phyloP scores from a whole-genome alignment of 768 basidiomycete genomes.

The Strobilomyces confusus region DNA sequence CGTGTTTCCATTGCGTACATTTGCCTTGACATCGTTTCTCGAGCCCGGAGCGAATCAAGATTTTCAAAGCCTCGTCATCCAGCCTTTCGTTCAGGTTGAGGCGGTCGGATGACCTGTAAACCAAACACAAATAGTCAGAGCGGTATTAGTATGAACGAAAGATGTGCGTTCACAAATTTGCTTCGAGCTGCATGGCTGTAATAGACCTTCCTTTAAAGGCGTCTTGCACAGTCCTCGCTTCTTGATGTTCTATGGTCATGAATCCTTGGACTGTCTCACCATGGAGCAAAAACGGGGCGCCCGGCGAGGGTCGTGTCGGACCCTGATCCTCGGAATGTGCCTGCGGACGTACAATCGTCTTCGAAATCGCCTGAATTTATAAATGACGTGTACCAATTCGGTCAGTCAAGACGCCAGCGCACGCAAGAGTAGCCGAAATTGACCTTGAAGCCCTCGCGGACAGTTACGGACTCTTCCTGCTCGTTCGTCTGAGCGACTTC shows the following conservation, averaged over 20 bases:
- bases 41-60: conserved; percentile 30
- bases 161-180: conserved; percentile 15
- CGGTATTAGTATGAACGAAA: neutral
- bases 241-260: conserved; percentile 29
- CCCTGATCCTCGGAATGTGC: conserved; percentile 3
- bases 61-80: conserved; percentile 22
- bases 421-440: neutral
- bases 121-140: neutral
- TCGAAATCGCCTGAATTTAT: conserved; percentile 9
- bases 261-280: conserved; percentile 43
- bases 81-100: conserved; percentile 24
- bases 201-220: neutral
- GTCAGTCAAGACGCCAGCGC: neutral
- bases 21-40: conserved; percentile 19
- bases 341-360: conserved; percentile 8
- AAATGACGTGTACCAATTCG: neutral
- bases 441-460: conserved; percentile 45
- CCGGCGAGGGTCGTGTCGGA: neutral
- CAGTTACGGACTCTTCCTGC: conserved; percentile 47
- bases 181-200: conserved; percentile 11
- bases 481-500: conserved; percentile 52
- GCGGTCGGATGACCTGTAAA: conserved; percentile 18
- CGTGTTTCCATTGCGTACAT: conserved; percentile 24
- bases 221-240: conserved; percentile 7
- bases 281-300: conserved; percentile 30